Evolutionary conservation across 805 yeast genomes (phyloP).

Genomic region (Barnettozyma pratensis): DNA sequence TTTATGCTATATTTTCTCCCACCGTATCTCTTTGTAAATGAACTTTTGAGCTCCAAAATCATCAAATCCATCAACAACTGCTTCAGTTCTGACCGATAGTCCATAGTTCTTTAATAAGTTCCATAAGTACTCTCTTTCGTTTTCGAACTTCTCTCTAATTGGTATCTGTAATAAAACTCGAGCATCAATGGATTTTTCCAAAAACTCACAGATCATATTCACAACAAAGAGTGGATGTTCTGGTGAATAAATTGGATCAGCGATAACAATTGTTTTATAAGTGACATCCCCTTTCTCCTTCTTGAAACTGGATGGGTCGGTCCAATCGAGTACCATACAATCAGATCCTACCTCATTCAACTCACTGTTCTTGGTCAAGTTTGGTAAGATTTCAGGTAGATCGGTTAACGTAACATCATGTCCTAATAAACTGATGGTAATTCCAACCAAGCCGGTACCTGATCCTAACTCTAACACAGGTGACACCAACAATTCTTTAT

Average conservation of each 20-base stretch:
- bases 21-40: constrained; percentile 32
- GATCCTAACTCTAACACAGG: constrained; percentile 75
- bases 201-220: constrained; percentile 48
- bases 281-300: constrained; percentile 25
- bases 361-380: constrained; percentile 53
- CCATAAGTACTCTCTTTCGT: constrained; percentile 63
- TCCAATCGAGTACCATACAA: constrained; percentile 74
- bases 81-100: constrained; percentile 26
- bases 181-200: constrained; percentile 30
- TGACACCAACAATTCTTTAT: constrained; percentile 21
- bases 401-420: constrained; percentile 53
- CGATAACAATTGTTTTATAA: constrained; percentile 61
- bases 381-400: constrained; percentile 68
- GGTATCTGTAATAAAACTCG: constrained; percentile 73
- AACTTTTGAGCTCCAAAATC: constrained; percentile 78
- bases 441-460: constrained; percentile 91
- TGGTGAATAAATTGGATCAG: constrained; percentile 87
- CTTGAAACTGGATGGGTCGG: constrained; percentile 42
- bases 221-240: constrained; percentile 75
- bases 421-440: constrained; percentile 55
- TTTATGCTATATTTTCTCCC: constrained; percentile 10
- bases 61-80: constrained; percentile 56
- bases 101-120: constrained; percentile 35
- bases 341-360: constrained; percentile 39
- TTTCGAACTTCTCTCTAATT: constrained; percentile 57